phyloP scores from a whole-genome alignment of 176 grass and related monocot species.

The Ensete ventricosum region DNA sequence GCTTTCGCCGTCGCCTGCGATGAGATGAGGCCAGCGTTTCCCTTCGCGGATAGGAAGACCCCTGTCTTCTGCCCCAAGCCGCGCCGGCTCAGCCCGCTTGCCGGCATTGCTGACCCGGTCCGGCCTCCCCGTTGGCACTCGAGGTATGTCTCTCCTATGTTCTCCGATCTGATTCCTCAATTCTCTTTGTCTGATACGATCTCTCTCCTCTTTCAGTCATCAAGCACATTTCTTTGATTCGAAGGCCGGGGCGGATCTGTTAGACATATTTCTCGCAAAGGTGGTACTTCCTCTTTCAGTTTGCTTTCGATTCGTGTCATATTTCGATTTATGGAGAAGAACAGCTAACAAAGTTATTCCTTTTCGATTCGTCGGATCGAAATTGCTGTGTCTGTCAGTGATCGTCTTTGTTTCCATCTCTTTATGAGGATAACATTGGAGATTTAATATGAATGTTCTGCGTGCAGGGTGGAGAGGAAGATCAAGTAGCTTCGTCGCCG shows the following conservation, averaged over 20 bases:
- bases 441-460: not conserved
- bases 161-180: not conserved
- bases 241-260: slow-evolving; percentile 41
- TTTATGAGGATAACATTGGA: not conserved
- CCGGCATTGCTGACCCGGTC: slow-evolving; percentile 20
- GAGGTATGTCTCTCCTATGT: slow-evolving; percentile 15
- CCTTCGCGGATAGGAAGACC: slow-evolving; percentile 29
- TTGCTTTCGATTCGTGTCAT: not conserved
- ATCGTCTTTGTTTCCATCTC: not conserved
- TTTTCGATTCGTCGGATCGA: not conserved
- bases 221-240: slow-evolving; percentile 31
- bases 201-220: slow-evolving; percentile 19
- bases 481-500: slow-evolving; percentile 37
- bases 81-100: slow-evolving; percentile 33
- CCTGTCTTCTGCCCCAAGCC: slow-evolving; percentile 91
- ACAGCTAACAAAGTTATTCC: too few relatives aligned
- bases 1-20: slow-evolving; percentile 43
- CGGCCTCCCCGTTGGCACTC: slow-evolving; percentile 50
- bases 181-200: not conserved
- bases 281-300: slow-evolving; percentile 11
- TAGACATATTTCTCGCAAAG: slow-evolving; percentile 62
- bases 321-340: not conserved
- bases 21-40: slow-evolving; percentile 26
- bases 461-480: slow-evolving; percentile 51
- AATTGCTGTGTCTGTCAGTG: not conserved